Evolutionary conservation across 768 basidiomycete species (phyloP).

Genomic region (Serendipita indica): DNA sequence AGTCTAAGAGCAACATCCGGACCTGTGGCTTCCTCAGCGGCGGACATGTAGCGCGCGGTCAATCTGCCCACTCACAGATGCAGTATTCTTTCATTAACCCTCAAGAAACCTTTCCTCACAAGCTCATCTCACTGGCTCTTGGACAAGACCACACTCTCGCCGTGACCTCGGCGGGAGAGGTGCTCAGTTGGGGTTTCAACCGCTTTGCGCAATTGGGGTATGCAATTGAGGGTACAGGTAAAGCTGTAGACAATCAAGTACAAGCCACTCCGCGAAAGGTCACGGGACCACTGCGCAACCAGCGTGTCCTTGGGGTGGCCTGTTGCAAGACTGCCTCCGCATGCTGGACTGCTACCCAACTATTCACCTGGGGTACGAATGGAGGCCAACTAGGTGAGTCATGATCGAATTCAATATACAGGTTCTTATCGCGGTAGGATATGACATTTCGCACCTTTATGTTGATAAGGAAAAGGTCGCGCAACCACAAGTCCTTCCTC

Average conservation of each 20-base stretch:
- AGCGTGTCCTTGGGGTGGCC: conserved; percentile 63
- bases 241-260: conserved; percentile 50
- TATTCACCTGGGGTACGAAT: conserved; percentile 91
- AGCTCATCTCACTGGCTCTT: conserved; percentile 54
- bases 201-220: conserved; percentile 85
- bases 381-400: conserved; percentile 74
- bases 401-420: too few species aligned
- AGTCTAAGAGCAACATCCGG: conserved; percentile 55
- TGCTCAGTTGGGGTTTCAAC: conserved; percentile 84
- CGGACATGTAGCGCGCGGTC: conserved; percentile 43
- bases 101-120: conserved; percentile 28
- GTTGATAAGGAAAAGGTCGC: conserved; percentile 63
- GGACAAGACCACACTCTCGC: conserved; percentile 93
- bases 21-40: conserved; percentile 83
- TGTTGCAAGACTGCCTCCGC: conserved; percentile 78
- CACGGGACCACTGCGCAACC: conserved; percentile 58
- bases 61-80: conserved; percentile 32
- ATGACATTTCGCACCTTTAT: conserved; percentile 31
- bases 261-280: conserved; percentile 68
- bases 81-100: conserved; percentile 46
- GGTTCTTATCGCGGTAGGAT: too few species aligned
- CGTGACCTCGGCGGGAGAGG: conserved; percentile 64
- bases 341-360: conserved; percentile 62
- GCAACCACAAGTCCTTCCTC: conserved; percentile 62
- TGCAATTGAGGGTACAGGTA: conserved; percentile 39